phyloP scores from a whole-genome alignment of 2,329 filamentous ascomycete species.

The Fusarium sp. region DNA sequence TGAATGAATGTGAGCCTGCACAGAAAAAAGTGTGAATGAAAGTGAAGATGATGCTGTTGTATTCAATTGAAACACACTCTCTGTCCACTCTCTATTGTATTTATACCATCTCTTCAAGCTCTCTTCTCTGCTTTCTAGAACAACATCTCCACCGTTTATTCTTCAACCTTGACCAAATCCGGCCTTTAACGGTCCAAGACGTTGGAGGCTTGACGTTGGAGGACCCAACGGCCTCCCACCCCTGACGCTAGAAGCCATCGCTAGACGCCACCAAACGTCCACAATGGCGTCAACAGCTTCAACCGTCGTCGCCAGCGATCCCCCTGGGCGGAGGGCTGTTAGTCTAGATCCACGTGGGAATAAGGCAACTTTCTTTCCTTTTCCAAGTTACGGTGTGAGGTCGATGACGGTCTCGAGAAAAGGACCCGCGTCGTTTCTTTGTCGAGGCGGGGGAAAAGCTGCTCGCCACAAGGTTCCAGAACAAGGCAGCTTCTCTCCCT shows the following conservation, averaged over 20 bases:
- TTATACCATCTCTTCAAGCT: background rate
- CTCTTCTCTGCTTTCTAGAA: constrained; percentile 14
- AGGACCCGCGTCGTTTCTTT: background rate
- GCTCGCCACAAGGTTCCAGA: constrained; percentile 15
- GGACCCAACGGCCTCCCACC: constrained; percentile 12
- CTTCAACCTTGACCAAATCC: constrained; percentile 22
- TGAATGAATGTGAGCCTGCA: constrained; percentile 12
- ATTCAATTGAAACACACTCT: background rate
- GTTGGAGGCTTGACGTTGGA: constrained; percentile 11
- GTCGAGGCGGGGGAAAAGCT: background rate
- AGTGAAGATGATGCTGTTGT: background rate
- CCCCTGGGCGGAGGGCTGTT: background rate
- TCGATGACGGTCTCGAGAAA: background rate
- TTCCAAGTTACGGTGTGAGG: constrained; percentile 15
- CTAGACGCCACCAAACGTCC: constrained; percentile 27
- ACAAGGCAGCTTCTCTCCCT: background rate
- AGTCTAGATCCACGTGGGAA: constrained; percentile 8
- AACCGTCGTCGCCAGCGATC: constrained; percentile 17
- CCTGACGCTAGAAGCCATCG: constrained; percentile 28
- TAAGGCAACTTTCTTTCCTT: background rate
- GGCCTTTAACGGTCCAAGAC: constrained; percentile 11
- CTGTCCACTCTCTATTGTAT: background rate
- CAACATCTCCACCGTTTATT: background rate
- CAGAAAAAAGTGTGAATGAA: constrained; percentile 1
- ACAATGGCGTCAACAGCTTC: constrained; percentile 23